Conservation (phyloP, 495 filamentous ascomycete species). For the Clavariopsis aquatica region DNA sequence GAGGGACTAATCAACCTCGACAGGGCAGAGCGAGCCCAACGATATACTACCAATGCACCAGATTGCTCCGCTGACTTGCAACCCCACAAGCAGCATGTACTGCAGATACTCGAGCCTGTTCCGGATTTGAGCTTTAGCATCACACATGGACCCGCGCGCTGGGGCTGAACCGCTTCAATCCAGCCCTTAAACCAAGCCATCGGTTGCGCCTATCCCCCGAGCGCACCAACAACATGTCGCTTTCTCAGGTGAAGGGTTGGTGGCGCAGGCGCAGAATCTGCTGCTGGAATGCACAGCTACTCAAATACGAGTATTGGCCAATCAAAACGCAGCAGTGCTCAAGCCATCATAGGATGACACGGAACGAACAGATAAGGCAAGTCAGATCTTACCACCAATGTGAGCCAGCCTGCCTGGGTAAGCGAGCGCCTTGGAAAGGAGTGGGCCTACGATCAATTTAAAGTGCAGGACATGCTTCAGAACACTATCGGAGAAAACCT, state of each 20-base stretch:
- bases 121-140: no score
- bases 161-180: background rate
- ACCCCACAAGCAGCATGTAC: no score
- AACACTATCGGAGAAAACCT: no score
- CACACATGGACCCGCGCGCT: background rate
- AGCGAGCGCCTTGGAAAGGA: no score
- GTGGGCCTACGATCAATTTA: no score
- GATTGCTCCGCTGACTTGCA: no score
- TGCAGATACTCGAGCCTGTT: no score
- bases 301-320: background rate
- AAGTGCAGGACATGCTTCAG: no score
- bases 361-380: background rate
- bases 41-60: no score
- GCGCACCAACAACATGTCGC: background rate
- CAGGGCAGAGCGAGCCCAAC: no score
- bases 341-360: background rate
- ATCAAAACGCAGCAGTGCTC: background rate
- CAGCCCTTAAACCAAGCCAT: background rate
- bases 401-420: no score
- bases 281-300: background rate
- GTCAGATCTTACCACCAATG: background rate
- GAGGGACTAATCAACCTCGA: no score
- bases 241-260: background rate
- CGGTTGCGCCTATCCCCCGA: background rate
- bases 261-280: background rate